Percentiles rank a stretch among this genome's conserved stretches.
These are phyloP conservation scores for Plasmodium billcollinsi DNA, from an alignment of 169 alveolate genomes.

Conservation along the genomic window DNA sequence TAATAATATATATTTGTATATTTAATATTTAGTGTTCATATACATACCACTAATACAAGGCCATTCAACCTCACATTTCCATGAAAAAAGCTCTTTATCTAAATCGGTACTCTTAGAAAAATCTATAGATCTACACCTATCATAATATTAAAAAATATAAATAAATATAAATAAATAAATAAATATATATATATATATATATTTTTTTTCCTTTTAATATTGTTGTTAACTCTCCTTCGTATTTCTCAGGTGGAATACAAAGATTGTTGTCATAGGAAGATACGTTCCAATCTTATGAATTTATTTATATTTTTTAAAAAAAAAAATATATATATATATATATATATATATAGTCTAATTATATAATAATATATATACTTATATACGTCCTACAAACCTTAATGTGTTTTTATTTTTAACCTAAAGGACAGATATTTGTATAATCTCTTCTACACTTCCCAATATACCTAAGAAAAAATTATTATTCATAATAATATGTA, in stretches of 20 bases:
- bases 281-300: slow-evolving; percentile 38
- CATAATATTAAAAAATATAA: not conserved
- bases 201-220: not conserved
- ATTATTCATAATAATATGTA: too few relatives aligned
- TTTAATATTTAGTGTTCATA: slow-evolving; percentile 3
- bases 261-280: slow-evolving; percentile 55
- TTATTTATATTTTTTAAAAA: not conserved
- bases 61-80: slow-evolving; percentile 81
- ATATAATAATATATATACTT: not conserved
- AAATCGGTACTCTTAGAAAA: slow-evolving; percentile 43
- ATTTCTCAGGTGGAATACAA: slow-evolving; percentile 72
- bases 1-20: not conserved
- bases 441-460: slow-evolving; percentile 68
- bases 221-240: slow-evolving; percentile 56
- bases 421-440: slow-evolving; percentile 62
- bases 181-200: not conserved
- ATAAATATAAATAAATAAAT: slow-evolving; percentile 49
- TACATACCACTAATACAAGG: slow-evolving; percentile 80
- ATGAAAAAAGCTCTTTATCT: slow-evolving; percentile 64
- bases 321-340: not conserved
- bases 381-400: not conserved
- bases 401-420: slow-evolving; percentile 6
- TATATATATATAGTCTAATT: not conserved
- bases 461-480: slow-evolving; percentile 35
- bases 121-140: slow-evolving; percentile 79